Conservation (phyloP, 2,329 filamentous ascomycete species). For the Pseudogymnoascus sp. region DNA sequence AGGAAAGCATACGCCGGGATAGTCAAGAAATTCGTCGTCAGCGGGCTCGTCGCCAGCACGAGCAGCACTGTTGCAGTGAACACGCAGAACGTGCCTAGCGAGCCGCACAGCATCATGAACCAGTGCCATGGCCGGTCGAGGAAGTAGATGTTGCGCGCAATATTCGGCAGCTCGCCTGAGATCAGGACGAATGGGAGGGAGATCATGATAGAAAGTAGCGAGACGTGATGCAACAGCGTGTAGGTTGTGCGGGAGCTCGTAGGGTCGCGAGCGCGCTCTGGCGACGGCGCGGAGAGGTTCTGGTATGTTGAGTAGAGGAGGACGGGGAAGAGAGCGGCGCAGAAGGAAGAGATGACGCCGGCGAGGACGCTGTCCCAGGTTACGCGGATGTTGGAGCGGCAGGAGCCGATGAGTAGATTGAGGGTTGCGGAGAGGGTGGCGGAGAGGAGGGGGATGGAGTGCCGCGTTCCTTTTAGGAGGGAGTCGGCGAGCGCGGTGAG, state of each 20-base stretch:
- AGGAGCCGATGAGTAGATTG: constrained; percentile 40
- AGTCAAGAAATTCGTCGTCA: constrained; percentile 41
- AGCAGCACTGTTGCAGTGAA: constrained; percentile 40
- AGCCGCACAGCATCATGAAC: constrained; percentile 42
- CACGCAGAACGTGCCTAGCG: constrained; percentile 38
- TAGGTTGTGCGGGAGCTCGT: constrained; percentile 37
- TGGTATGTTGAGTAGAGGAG: constrained; percentile 41
- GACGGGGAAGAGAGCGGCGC: constrained; percentile 43
- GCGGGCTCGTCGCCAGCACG: constrained; percentile 40
- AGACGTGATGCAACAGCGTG: constrained; percentile 43
- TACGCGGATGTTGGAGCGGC: constrained; percentile 37
- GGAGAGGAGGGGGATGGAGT: constrained; percentile 39
- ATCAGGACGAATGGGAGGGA: constrained; percentile 41
- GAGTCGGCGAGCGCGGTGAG: constrained; percentile 40
- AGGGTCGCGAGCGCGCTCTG: constrained; percentile 23
- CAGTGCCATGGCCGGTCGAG: constrained; percentile 47
- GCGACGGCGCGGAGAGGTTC: constrained; percentile 27
- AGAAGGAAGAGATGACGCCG: constrained; percentile 42
- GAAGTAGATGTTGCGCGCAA: constrained; percentile 44
- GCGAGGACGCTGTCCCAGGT: constrained; percentile 43
- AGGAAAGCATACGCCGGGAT: constrained; percentile 41
- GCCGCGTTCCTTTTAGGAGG: constrained; percentile 35
- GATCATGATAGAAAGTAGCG: constrained; percentile 38
- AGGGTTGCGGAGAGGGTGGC: constrained; percentile 41
- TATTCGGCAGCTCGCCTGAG: constrained; percentile 39